Evolutionary conservation across 2,329 filamentous ascomycete genomes (phyloP).

Genomic region (Penicillium freii): DNA sequence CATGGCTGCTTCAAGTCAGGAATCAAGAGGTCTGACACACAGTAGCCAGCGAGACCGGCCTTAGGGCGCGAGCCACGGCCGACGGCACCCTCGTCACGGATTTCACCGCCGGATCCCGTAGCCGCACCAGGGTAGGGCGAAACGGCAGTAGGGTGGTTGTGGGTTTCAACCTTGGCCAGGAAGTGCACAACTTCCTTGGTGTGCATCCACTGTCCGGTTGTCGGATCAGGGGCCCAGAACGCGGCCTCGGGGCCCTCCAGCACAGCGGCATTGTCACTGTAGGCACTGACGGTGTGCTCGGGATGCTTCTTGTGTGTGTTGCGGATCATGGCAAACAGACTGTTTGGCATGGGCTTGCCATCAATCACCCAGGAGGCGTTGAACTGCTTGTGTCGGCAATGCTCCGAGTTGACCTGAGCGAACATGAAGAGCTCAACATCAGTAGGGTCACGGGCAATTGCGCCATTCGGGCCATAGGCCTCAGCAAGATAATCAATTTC

Average conservation of each 20-base stretch:
- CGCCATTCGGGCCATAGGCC: slow-evolving; percentile 65
- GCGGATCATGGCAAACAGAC: slow-evolving; percentile 91
- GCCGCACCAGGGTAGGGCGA: slow-evolving; percentile 91
- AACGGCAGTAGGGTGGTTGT: slow-evolving; percentile 96
- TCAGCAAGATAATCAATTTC: slow-evolving; percentile 96
- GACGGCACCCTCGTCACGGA: slow-evolving; percentile 91
- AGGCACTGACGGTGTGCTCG: slow-evolving; percentile 84
- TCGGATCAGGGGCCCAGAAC: slow-evolving; percentile 84
- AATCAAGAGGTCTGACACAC: slow-evolving; percentile 89
- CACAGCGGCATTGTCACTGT: slow-evolving; percentile 98
- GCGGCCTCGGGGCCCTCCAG: slow-evolving; percentile 68
- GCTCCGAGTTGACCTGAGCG: slow-evolving; percentile 97
- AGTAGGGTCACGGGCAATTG: slow-evolving; percentile 63
- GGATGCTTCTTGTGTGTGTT: slow-evolving; percentile 83
- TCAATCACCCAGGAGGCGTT: slow-evolving; percentile 97
- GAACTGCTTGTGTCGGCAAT: slow-evolving; percentile 87
- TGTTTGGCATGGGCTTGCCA: slow-evolving; percentile 72
- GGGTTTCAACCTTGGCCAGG: slow-evolving; percentile 92
- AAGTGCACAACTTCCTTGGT: slow-evolving; percentile 84
- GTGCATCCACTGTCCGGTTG: slow-evolving; percentile 82
- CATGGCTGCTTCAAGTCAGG: slow-evolving; percentile 79
- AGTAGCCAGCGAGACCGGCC: slow-evolving; percentile 87
- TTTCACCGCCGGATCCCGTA: slow-evolving; percentile 92
- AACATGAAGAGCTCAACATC: slow-evolving; percentile 99
- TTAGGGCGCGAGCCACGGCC: slow-evolving; percentile 91